Percentiles rank a stretch among this genome's conserved stretches.
Evolutionary conservation across 345 rosid genomes (phyloP).

Genomic region (Cardiospermum halicacabum): DNA sequence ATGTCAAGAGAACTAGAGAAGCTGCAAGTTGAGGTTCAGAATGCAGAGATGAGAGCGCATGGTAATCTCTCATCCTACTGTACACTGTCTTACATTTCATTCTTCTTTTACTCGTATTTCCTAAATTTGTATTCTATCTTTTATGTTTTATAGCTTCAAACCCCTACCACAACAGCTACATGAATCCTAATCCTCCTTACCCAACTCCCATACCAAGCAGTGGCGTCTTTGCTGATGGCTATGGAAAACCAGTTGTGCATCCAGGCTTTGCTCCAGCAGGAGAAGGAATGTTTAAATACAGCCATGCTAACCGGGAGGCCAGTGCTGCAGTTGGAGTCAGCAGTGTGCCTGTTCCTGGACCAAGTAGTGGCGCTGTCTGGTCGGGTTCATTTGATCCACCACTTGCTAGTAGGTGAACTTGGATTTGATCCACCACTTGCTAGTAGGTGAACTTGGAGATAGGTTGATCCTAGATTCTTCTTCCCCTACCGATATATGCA

Average conservation of each 20-base stretch:
- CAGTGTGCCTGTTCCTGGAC: slow-evolving; percentile 12
- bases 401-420: slow-evolving; percentile 14
- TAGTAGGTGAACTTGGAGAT: too few species aligned
- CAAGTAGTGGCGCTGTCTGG: slow-evolving; percentile 18
- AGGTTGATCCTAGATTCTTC: background rate
- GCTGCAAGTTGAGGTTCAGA: slow-evolving; percentile 43
- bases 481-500: too few species aligned
- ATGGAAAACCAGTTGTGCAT: slow-evolving; percentile 21
- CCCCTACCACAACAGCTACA: slow-evolving; percentile 20
- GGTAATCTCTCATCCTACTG: slow-evolving; percentile 27
- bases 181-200: slow-evolving; percentile 23
- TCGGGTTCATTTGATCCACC: slow-evolving; percentile 30
- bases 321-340: slow-evolving; percentile 7
- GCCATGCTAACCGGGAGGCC: slow-evolving; percentile 19
- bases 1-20: slow-evolving; percentile 67
- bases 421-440: background rate
- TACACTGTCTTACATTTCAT: background rate
- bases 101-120: background rate
- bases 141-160: slow-evolving; percentile 25
- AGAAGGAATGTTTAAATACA: slow-evolving; percentile 22
- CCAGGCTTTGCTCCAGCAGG: slow-evolving; percentile 17
- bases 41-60: slow-evolving; percentile 32
- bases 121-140: slow-evolving; percentile 8
- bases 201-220: slow-evolving; percentile 17
- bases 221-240: slow-evolving; percentile 26